Conservation (phyloP, 2,329 filamentous ascomycete genomes). For the Talaromyces sp. region DNA sequence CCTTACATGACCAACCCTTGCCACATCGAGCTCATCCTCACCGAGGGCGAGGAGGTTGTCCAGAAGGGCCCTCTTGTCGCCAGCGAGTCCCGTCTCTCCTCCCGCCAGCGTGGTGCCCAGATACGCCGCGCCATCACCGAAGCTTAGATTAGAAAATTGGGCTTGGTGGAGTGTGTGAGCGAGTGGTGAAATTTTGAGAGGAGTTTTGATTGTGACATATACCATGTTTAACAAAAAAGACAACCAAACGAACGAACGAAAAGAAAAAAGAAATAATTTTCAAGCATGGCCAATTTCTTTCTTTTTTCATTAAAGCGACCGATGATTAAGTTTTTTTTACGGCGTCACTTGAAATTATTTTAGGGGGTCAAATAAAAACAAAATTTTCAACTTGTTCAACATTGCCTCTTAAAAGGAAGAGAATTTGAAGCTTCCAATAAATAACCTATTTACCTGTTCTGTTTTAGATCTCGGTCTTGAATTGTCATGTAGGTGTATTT, state of each 20-base stretch:
- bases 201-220: not conserved
- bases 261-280: not conserved
- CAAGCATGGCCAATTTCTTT: not conserved
- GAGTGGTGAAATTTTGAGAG: not conserved
- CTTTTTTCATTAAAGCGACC: not conserved
- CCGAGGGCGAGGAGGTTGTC: conserved; percentile 93
- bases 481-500: too few species aligned
- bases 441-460: not conserved
- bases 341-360: conserved; percentile 1
- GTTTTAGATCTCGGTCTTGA: too few species aligned
- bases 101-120: conserved; percentile 80
- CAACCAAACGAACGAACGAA: not conserved
- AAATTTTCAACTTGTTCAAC: not conserved
- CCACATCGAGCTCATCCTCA: conserved; percentile 99
- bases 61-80: conserved; percentile 73
- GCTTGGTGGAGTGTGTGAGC: not conserved
- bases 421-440: not conserved
- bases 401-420: not conserved
- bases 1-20: conserved; percentile 99
- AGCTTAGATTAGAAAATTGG: conserved; percentile 33
- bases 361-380: conserved; percentile 1
- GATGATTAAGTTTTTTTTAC: not conserved
- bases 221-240: not conserved
- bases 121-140: conserved; percentile 59
- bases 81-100: conserved; percentile 70